These are phyloP conservation scores for Glycine tomentella DNA, from an alignment of 306 rosid genomes.

Conservation along the genomic window DNA sequence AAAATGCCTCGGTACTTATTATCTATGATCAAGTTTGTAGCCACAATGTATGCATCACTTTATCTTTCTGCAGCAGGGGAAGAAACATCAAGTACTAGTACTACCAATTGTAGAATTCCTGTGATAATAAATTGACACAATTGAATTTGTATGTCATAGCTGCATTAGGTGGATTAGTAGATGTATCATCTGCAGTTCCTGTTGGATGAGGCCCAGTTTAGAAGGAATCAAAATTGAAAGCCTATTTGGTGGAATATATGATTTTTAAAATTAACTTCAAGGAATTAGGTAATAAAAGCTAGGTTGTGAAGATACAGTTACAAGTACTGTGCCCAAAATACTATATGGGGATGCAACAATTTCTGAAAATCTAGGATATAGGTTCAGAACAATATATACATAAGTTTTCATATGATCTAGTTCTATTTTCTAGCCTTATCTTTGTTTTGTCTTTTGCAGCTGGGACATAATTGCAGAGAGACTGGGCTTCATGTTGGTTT, in stretches of 20 bases:
- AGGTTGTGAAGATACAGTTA: background rate
- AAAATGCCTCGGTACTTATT: background rate
- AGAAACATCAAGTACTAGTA: too few species aligned
- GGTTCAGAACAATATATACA: background rate
- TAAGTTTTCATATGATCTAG: too few species aligned
- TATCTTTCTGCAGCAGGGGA: too few species aligned
- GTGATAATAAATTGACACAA: slow-evolving; percentile 8
- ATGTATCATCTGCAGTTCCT: slow-evolving; percentile 12
- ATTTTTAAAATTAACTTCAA: background rate
- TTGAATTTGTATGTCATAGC: slow-evolving; percentile 28
- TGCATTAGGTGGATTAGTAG: slow-evolving; percentile 27
- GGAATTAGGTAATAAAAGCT: background rate
- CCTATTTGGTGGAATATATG: background rate
- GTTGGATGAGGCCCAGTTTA: background rate
- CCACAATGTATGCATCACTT: too few species aligned
- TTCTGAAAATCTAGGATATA: background rate
- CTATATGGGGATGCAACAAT: background rate
- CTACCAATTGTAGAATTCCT: too few species aligned
- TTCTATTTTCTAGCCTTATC: slow-evolving; percentile 28
- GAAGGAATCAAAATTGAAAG: too few species aligned
- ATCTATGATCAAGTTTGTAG: background rate
- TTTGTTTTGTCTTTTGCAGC: slow-evolving; percentile 53
- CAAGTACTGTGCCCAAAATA: background rate
- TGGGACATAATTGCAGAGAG: slow-evolving; percentile 99
- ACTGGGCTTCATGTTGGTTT: slow-evolving; percentile 94